Percentiles rank a stretch among this genome's conserved stretches.
These are phyloP conservation scores for Jatropha podagrica DNA, from an alignment of 441 rosid genomes.

Conservation along the genomic window DNA sequence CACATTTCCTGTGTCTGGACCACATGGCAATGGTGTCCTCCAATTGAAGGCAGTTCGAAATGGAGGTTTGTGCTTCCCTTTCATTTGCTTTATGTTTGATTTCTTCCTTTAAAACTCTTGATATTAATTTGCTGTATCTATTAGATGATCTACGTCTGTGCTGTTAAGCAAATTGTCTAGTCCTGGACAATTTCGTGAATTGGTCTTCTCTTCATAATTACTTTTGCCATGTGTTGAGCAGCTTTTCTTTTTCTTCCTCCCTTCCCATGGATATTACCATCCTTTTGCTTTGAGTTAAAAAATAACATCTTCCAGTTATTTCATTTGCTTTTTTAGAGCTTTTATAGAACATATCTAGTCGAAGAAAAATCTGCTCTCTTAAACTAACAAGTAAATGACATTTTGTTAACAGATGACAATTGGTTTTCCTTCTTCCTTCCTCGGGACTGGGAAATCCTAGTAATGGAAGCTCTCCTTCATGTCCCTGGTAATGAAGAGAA, in stretches of 20 bases:
- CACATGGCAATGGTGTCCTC: constrained; percentile 62
- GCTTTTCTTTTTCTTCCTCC: not conserved
- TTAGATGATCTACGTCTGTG: not conserved
- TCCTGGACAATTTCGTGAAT: not conserved
- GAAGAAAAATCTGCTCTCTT: not conserved
- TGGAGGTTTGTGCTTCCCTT: constrained; percentile 41
- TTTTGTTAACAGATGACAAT: constrained; percentile 38
- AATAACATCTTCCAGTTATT: not conserved
- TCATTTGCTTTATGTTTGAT: not conserved
- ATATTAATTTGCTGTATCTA: not conserved
- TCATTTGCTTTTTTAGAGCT: not conserved
- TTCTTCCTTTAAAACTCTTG: not conserved
- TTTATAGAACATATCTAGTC: not conserved
- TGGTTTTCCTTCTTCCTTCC: constrained; percentile 55
- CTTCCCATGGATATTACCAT: not conserved
- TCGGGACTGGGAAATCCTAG: constrained; percentile 77
- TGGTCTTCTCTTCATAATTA: not conserved
- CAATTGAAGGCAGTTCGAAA: constrained; percentile 68
- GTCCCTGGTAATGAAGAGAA: constrained; percentile 73
- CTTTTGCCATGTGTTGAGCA: not conserved
- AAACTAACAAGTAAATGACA: not conserved
- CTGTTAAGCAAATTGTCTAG: not conserved
- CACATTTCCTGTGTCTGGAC: constrained; percentile 87
- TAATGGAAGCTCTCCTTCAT: constrained; percentile 84
- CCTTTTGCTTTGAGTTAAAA: no score